phyloP scores from a whole-genome alignment of 2,329 filamentous ascomycete species.

The Penicillium sp. region DNA sequence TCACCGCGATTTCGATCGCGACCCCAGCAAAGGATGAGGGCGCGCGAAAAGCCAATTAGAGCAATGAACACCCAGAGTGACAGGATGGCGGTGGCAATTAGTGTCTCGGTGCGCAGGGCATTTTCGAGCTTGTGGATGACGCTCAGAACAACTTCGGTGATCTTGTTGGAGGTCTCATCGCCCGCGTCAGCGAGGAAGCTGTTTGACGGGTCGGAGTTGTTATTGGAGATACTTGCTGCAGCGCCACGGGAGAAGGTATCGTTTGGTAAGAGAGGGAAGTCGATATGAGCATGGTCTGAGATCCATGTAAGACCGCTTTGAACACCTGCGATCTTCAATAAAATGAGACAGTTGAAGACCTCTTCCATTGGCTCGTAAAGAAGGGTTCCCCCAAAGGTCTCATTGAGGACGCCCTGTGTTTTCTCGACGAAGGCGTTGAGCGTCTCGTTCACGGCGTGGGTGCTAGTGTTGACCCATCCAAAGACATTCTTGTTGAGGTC shows the following conservation, averaged over 20 bases:
- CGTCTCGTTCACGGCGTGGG: constrained; percentile 75
- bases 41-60: constrained; percentile 67
- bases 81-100: constrained; percentile 71
- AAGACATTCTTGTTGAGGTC: constrained; percentile 82
- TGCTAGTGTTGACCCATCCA: constrained; percentile 80
- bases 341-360: constrained; percentile 80
- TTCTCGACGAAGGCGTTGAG: constrained; percentile 75
- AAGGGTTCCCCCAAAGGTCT: constrained; percentile 75
- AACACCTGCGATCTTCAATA: constrained; percentile 77
- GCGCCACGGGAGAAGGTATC: constrained; percentile 82
- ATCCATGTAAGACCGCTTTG: constrained; percentile 93
- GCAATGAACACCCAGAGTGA: constrained; percentile 73
- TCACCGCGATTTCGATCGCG: constrained; percentile 59
- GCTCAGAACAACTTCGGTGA: constrained; percentile 68
- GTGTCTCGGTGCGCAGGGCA: constrained; percentile 68
- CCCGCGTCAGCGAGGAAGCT: constrained; percentile 75
- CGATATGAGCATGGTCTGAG: constrained; percentile 75
- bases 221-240: constrained; percentile 46
- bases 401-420: constrained; percentile 68
- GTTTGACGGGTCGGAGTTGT: constrained; percentile 52
- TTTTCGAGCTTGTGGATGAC: constrained; percentile 64
- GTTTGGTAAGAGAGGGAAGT: constrained; percentile 71
- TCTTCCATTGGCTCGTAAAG: constrained; percentile 73
- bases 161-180: constrained; percentile 70
- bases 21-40: constrained; percentile 56